Evolutionary conservation across 2,329 filamentous ascomycete species (phyloP).

Genomic region (Claviceps quebecensis): DNA sequence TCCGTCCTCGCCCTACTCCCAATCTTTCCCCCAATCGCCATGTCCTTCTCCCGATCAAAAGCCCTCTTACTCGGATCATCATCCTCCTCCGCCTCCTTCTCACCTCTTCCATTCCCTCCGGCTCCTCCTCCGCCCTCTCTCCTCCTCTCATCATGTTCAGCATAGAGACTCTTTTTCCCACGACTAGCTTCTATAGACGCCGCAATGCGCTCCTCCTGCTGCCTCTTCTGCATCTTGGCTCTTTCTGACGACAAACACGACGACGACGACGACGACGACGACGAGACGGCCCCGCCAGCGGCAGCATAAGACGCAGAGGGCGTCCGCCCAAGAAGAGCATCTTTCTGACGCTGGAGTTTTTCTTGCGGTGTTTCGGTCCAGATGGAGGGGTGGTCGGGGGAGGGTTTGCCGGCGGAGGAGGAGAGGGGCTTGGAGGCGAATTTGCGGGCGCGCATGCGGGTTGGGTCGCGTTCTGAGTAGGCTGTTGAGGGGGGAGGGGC

Average conservation of each 20-base stretch:
- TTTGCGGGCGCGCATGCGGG: conserved; percentile 66
- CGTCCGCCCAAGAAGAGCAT: conserved; percentile 66
- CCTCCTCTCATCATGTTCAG: conserved; percentile 34
- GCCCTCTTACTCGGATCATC: conserved; percentile 83
- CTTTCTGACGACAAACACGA: conserved; percentile 3
- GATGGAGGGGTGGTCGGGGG: conserved; percentile 43
- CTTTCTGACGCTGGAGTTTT: conserved; percentile 65
- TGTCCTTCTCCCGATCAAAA: conserved; percentile 91
- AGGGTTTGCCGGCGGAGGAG: conserved; percentile 9
- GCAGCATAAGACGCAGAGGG: conserved; percentile 17
- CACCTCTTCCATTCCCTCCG: conserved; percentile 35
- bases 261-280: background rate
- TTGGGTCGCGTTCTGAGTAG: conserved; percentile 59
- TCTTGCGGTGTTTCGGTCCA: conserved; percentile 91
- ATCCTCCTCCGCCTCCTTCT: conserved; percentile 54
- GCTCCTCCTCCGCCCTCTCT: conserved; percentile 19
- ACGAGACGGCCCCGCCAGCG: conserved; percentile 26
- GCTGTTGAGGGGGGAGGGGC: conserved; percentile 41
- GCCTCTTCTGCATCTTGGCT: conserved; percentile 40
- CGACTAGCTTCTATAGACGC: conserved; percentile 39
- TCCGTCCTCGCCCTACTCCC: conserved; percentile 62
- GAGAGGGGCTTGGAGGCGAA: conserved; percentile 52
- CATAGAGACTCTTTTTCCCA: conserved; percentile 43
- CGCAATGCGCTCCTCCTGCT: conserved; percentile 32
- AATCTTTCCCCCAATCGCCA: conserved; percentile 61